Conservation (phyloP, 1,139 yeast species). For the Pneumocystis wakefieldiae region DNA sequence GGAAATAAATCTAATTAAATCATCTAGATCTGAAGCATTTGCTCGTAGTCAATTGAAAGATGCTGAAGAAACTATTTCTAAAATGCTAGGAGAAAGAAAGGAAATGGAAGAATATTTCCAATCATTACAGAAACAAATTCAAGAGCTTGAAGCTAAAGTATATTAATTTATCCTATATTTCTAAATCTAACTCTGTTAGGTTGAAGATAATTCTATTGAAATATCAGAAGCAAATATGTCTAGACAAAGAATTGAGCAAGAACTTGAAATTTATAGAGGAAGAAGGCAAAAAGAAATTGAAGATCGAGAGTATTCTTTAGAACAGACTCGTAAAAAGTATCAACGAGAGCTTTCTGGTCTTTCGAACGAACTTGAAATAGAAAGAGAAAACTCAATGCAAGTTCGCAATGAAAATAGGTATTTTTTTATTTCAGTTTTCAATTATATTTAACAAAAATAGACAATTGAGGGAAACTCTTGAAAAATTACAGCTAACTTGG, state of each 20-base stretch:
- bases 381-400: slow-evolving; percentile 6
- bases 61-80: slow-evolving; percentile 36
- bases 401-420: slow-evolving; percentile 8
- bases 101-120: slow-evolving; percentile 40
- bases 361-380: slow-evolving; percentile 8
- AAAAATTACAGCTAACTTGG: slow-evolving; percentile 7
- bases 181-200: not conserved
- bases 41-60: slow-evolving; percentile 45
- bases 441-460: not conserved
- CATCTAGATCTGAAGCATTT: slow-evolving; percentile 45
- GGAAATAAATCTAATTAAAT: slow-evolving; percentile 53
- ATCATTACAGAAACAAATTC: slow-evolving; percentile 40
- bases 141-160: slow-evolving; percentile 38
- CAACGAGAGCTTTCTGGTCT: slow-evolving; percentile 9
- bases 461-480: slow-evolving; percentile 4
- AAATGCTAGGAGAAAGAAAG: slow-evolving; percentile 45
- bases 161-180: not conserved
- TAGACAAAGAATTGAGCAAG: slow-evolving; percentile 33
- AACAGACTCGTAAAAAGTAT: slow-evolving; percentile 10
- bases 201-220: slow-evolving; percentile 46
- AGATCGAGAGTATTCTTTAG: slow-evolving; percentile 7
- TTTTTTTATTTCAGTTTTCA: not conserved
- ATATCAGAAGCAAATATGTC: slow-evolving; percentile 38
- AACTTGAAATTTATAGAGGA: slow-evolving; percentile 24
- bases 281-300: slow-evolving; percentile 6